Conservation (phyloP, 257 asterid species). For the Przewalskia tangutica region DNA sequence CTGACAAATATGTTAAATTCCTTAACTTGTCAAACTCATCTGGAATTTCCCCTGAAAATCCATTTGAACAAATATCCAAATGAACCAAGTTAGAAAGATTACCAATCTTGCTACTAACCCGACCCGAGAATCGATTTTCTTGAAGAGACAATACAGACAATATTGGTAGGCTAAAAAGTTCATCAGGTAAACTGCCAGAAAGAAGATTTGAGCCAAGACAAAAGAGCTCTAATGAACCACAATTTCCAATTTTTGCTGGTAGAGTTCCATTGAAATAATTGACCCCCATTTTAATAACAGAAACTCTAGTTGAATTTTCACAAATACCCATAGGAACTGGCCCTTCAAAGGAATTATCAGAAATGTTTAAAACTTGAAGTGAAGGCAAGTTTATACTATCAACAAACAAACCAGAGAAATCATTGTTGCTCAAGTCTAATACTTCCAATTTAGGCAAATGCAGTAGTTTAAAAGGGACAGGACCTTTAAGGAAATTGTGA, state of each 20-base stretch:
- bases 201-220: conserved; percentile 36
- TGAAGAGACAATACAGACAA: conserved; percentile 38
- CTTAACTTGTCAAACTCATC: conserved; percentile 42
- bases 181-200: conserved; percentile 55
- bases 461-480: conserved; percentile 42
- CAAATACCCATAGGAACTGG: conserved; percentile 51
- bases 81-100: conserved; percentile 47
- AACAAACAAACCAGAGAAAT: conserved; percentile 36
- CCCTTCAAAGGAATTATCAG: conserved; percentile 46
- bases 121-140: conserved; percentile 49
- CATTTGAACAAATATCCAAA: conserved; percentile 51
- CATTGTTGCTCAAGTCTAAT: conserved; percentile 54
- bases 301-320: conserved; percentile 38
- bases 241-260: conserved; percentile 39
- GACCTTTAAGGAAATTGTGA: conserved; percentile 40
- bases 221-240: conserved; percentile 43
- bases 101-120: conserved; percentile 40
- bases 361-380: conserved; percentile 33
- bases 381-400: conserved; percentile 38
- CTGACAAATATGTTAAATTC: conserved; percentile 40
- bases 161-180: conserved; percentile 31
- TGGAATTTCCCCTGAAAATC: conserved; percentile 47
- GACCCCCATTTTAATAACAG: conserved; percentile 27
- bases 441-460: conserved; percentile 42
- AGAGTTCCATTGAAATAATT: conserved; percentile 41